Base-by-base conservation (phyloP, 1,284 basidiomycete species). In the Rhodotorula glutinis region DNA sequence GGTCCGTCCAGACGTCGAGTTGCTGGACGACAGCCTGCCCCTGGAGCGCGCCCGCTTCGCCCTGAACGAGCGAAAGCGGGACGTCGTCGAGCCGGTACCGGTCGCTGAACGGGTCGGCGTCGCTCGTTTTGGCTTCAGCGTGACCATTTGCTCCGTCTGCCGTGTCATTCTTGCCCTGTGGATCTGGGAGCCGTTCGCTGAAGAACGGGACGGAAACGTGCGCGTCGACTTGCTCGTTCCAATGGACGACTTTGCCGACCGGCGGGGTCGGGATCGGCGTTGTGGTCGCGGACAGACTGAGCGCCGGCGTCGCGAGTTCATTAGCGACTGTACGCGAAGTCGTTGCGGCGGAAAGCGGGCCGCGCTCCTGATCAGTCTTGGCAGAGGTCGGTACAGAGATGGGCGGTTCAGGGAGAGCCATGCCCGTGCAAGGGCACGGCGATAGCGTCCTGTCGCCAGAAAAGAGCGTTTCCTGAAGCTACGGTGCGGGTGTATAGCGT, bases 1-100 rank as follows among this genome's bases (percentile, higher is more conserved):
- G 77, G 38, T 77, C 78, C 49, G 80, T 78, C 60, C 77, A 80
- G 16, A 77, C 77, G 17, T 73, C 60, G 38, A 62, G 60, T 38
- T 51, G 33, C 30, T 41, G 13, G 25, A 47, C 53, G 25, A 56
- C 25, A 3, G 53, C 46, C 16, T 27, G 14, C 0, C 54, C 47
- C 11, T 62, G 38, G 14, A 57, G 16, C 9, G 61, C 47, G 21
- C 30, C 61, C 33, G 51, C 19, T 5, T 29, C 61, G 21, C 49
- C 49, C 19, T 40, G 27, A 3, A 16, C n/a, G 47, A 57, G 55
- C 40, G 47, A 38, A 30, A 63, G 23, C 21, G 55, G 62, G 3
- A 57, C 49, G 51, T 63, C 55, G 62, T 63, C 62, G 38, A 57
- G 55, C 11, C 62, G 47, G 41, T 44, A 63, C 11, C 55, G 55